Evolutionary conservation across 1,139 yeast species (phyloP).

Genomic region (Hyphopichia wangnamkhiaoensis): DNA sequence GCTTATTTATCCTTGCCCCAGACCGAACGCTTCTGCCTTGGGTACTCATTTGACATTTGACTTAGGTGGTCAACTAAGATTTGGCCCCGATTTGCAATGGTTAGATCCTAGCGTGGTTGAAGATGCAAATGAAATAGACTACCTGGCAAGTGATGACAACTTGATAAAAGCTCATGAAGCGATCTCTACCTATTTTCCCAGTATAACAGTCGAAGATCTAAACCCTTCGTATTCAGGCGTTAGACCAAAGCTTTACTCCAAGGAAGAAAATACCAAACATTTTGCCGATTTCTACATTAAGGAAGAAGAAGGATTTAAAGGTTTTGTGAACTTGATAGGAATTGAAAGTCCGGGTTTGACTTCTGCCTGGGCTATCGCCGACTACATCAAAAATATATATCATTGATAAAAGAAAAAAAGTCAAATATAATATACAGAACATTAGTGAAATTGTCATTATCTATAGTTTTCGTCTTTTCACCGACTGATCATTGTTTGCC

Average conservation of each 20-base stretch:
- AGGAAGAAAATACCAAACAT: conserved; percentile 32
- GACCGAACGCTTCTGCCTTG: conserved; percentile 67
- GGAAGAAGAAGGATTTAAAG: conserved; percentile 66
- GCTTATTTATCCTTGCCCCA: conserved; percentile 79
- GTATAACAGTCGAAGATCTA: conserved; percentile 49
- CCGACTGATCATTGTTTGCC: conserved; percentile 16
- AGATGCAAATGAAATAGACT: conserved; percentile 42
- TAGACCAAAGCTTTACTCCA: conserved; percentile 68
- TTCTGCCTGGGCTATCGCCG: conserved; percentile 77
- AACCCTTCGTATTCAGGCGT: conserved; percentile 78
- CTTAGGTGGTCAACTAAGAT: conserved; percentile 74
- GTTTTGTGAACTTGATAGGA: conserved; percentile 77
- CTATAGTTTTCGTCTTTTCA: conserved; percentile 14
- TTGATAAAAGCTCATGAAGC: conserved; percentile 58
- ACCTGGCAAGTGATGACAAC: conserved; percentile 48
- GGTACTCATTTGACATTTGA: conserved; percentile 89
- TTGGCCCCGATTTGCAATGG: conserved; percentile 93
- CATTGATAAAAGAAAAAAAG: conserved; percentile 13
- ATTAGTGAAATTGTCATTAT: neutral
- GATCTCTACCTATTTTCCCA: conserved; percentile 64
- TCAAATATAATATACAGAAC: neutral
- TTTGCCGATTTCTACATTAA: conserved; percentile 76
- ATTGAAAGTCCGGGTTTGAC: conserved; percentile 93
- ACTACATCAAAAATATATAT: conserved; percentile 56
- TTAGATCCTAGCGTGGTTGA: conserved; percentile 33